A percentile compares a stretch with the other conserved stretches of the same genome.
Conservation (phyloP, 2,329 filamentous ascomycete species). For the Gliomastix tumulicola region DNA sequence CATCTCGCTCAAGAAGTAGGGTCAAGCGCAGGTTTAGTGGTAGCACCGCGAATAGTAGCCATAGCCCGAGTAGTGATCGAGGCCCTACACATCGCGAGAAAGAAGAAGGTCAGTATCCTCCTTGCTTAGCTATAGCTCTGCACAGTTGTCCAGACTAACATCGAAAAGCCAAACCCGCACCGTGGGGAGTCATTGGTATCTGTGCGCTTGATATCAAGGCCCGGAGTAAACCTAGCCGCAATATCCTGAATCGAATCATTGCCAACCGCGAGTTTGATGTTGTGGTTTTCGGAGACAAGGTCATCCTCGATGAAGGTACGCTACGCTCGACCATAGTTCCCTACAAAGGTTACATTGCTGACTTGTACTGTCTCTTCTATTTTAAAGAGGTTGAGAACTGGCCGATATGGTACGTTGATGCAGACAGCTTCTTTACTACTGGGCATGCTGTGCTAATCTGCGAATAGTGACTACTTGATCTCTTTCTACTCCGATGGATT, state of each 20-base stretch:
- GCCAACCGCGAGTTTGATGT: constrained; percentile 92
- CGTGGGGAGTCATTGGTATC: constrained; percentile 72
- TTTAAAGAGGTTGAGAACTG: constrained; percentile 77
- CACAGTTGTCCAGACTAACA: constrained; percentile 16
- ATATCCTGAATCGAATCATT: constrained; percentile 89
- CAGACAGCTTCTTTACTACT: no score
- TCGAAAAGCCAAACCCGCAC: constrained; percentile 43
- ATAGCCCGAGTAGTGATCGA: constrained; percentile 70
- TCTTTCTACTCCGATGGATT: constrained; percentile 99
- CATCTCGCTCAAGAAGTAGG: constrained; percentile 57
- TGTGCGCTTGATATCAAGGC: constrained; percentile 95
- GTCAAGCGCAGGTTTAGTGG: constrained; percentile 72
- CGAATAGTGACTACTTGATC: constrained; percentile 76
- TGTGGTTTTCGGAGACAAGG: constrained; percentile 96
- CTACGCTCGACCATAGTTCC: constrained; percentile 3
- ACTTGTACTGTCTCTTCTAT: no score
- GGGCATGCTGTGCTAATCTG: constrained; percentile 2
- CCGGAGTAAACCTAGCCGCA: constrained; percentile 91
- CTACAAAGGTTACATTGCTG: not conserved
- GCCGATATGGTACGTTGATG: constrained; percentile 67
- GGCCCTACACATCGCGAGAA: constrained; percentile 46
- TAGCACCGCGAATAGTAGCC: constrained; percentile 74
- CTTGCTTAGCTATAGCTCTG: constrained; percentile 1
- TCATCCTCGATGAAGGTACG: constrained; percentile 84
- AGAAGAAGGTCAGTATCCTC: constrained; percentile 43